A percentile compares a stretch with the other conserved stretches of the same genome.
Evolutionary conservation across 2,329 filamentous ascomycete genomes (phyloP).

Genomic region (Fusarium heterosporum): DNA sequence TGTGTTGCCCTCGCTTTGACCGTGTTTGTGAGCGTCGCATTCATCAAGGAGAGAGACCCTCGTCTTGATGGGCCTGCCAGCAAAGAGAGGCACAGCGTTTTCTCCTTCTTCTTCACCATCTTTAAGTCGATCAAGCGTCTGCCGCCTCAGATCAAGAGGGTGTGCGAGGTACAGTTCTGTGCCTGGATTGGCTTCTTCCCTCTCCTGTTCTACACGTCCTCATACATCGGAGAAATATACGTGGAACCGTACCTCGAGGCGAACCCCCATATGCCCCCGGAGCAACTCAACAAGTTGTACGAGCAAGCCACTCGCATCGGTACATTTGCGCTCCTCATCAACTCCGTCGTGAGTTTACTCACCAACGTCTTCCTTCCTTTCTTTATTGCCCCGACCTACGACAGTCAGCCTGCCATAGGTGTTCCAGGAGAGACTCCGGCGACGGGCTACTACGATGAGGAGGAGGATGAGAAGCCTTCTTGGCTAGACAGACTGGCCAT

Average conservation of each 20-base stretch:
- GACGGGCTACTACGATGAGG: constrained; percentile 47
- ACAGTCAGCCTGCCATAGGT: constrained; percentile 55
- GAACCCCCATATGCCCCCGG: constrained; percentile 81
- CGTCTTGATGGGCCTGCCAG: constrained; percentile 73
- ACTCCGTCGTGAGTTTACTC: constrained; percentile 84
- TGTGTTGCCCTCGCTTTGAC: constrained; percentile 78
- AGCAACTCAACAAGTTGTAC: constrained; percentile 82
- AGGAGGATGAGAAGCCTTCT: constrained; percentile 52
- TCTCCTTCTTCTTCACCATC: constrained; percentile 84
- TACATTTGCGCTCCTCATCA: constrained; percentile 89
- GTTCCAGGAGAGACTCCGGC: constrained; percentile 50
- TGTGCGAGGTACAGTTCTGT: constrained; percentile 85
- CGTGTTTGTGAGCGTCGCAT: constrained; percentile 74
- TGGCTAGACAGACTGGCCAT: constrained; percentile 76
- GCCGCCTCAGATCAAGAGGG: constrained; percentile 82
- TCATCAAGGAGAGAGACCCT: constrained; percentile 84
- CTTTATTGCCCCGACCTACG: constrained; percentile 85
- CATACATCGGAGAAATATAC: constrained; percentile 93
- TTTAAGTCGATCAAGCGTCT: constrained; percentile 81
- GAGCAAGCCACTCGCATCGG: constrained; percentile 87
- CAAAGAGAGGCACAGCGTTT: constrained; percentile 71
- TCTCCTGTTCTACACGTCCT: constrained; percentile 94
- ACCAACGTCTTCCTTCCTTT: constrained; percentile 88
- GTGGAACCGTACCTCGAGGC: constrained; percentile 82
- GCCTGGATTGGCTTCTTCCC: constrained; percentile 98